Percentiles rank a stretch among this genome's conserved stretches.
These are phyloP conservation scores for Eucalyptus pauciflora DNA, from an alignment of 345 rosid species.

Conservation along the genomic window DNA sequence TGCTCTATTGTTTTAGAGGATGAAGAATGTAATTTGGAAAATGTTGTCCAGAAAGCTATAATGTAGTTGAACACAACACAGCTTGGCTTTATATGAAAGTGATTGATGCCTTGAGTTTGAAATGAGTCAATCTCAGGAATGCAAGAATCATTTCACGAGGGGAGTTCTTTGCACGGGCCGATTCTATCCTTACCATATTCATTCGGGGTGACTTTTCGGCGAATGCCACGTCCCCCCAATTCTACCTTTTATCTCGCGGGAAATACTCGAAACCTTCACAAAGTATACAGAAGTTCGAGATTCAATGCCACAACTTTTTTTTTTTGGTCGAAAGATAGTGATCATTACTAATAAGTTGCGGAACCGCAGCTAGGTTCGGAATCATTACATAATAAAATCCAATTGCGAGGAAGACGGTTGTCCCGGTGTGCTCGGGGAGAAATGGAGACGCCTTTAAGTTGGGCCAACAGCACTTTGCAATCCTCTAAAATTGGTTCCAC, in stretches of 20 bases:
- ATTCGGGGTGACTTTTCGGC: neutral
- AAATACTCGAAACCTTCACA: neutral
- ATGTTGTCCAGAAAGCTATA: neutral
- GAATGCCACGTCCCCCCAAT: neutral
- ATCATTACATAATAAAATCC: too few species aligned
- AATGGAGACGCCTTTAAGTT: too few species aligned
- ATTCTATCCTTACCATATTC: neutral
- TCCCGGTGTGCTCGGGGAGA: too few species aligned
- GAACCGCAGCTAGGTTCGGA: too few species aligned
- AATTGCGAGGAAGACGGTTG: too few species aligned
- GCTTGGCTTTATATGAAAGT: neutral
- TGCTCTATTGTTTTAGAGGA: neutral
- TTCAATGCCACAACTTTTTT: too few species aligned
- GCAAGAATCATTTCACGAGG: neutral
- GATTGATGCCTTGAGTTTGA: neutral
- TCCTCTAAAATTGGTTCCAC: too few species aligned
- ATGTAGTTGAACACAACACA: too few species aligned
- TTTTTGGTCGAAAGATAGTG: too few species aligned
- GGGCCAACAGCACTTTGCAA: too few species aligned
- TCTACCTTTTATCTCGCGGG: neutral
- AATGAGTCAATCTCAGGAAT: neutral
- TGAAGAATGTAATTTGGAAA: neutral
- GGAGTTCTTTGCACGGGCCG: neutral
- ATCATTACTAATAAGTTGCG: too few species aligned
- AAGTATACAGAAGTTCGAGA: neutral